Percentiles rank a stretch among this genome's conserved stretches.
These are phyloP conservation scores for Adansonia grandidieri DNA, from an alignment of 441 rosid genomes.

Conservation along the genomic window DNA sequence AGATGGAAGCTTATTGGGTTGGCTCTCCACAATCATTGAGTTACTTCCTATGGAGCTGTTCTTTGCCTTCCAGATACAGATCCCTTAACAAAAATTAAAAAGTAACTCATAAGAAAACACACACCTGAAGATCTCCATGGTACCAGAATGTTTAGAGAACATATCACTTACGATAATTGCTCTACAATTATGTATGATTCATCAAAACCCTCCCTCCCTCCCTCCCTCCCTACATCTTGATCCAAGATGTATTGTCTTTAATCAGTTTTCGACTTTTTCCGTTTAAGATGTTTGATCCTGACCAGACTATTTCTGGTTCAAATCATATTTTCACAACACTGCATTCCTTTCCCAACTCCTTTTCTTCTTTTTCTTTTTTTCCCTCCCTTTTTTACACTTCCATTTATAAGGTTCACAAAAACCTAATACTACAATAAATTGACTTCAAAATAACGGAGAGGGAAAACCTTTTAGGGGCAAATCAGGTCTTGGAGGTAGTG, in stretches of 20 bases:
- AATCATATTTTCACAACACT: too few species aligned
- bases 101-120: background rate
- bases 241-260: too few species aligned
- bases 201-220: background rate
- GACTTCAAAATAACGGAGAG: constrained; percentile 7
- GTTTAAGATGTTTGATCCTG: too few species aligned
- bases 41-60: constrained; percentile 54
- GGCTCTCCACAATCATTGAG: constrained; percentile 50
- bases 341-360: background rate
- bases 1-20: constrained; percentile 41
- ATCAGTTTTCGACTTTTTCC: too few species aligned
- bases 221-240: too few species aligned
- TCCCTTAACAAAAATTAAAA: constrained; percentile 41
- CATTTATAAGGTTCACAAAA: background rate
- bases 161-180: background rate
- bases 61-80: constrained; percentile 74
- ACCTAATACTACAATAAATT: background rate
- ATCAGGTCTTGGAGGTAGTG: constrained; percentile 61
- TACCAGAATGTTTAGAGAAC: background rate
- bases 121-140: background rate
- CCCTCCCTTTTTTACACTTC: background rate
- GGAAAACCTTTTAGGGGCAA: constrained; percentile 68
- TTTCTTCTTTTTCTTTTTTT: background rate
- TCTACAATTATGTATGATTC: background rate
- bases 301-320: too few species aligned